Evolutionary conservation across 2,329 filamentous ascomycete species (phyloP), one percentile per base, ranked within the genome.

Genomic region (Arthrinium phaeospermum): DNA sequence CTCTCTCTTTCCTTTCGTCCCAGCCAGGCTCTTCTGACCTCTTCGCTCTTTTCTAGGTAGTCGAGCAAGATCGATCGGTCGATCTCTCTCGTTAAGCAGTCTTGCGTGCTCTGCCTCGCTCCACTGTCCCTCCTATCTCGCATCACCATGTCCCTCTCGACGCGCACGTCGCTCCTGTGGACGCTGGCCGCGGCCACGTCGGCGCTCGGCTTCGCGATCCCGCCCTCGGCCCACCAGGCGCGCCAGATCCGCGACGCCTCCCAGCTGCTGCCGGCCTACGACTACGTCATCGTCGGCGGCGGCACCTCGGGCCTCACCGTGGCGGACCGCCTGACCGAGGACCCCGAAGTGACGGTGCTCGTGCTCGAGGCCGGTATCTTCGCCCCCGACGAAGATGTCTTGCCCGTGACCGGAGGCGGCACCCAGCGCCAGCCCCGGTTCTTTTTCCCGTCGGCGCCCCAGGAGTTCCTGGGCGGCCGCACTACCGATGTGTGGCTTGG

Each of bases 251-350:
- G n/a, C 67, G 24, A 69, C 45, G 24, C 45, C n/a, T 30, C 67
- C 13, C 64, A 71, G 47, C 70, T 71, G 30, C 70, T 67, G 34
- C 70, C 70, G 19, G 77, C 76, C 0, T 79, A 79, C 27, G 78
- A 79, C 70, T 79, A 79, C 73, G 75, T 79, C 16, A 75, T 79
- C n/a, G 71, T 79, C 22, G 78, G 78, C 45, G 78, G 74, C 8
- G 78, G 78, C 10, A 79, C 78, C 3, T 74, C 78, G 2, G 78
- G 78, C 2, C 64, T 79, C 45, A 78, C 78, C 3, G 71, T 79
- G 24, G 78, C 78, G 12, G 78, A 79, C 47, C 75, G 77, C 14
- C 69, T 79, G 22, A 78, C 78, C 45, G 74, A 70, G 49, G 77
- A 79, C 57, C 76, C 77, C 8, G 76, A 77, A 69, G 73, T 70